Percentiles rank a stretch among this genome's conserved stretches.
Conservation (phyloP, 352 stramenopile genomes). For the Phytophthora niederhauseri region DNA sequence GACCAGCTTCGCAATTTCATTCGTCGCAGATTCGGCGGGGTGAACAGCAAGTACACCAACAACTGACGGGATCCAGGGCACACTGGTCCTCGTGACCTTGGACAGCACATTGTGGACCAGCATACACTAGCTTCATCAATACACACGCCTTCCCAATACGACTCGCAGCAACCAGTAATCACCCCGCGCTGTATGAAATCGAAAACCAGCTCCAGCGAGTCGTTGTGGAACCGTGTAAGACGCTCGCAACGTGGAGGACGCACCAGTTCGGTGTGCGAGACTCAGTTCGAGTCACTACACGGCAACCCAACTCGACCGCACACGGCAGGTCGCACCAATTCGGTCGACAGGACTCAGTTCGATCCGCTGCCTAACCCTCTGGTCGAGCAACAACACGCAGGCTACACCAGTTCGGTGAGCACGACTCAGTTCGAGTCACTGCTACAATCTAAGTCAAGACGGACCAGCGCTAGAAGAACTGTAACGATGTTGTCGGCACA, state of each 20-base stretch:
- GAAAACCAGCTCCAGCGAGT: too few species aligned
- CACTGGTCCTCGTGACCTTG: too few species aligned
- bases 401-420: neutral
- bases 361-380: neutral
- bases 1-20: neutral
- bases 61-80: neutral
- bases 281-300: neutral
- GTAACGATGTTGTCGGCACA: neutral
- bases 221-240: neutral
- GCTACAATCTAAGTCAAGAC: too few species aligned
- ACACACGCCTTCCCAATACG: too few species aligned
- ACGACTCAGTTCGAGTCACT: neutral
- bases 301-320: neutral
- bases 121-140: too few species aligned
- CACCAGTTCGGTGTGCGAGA: neutral
- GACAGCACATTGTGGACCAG: too few species aligned
- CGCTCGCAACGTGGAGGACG: neutral
- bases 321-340: neutral
- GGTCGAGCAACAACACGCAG: neutral
- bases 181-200: too few species aligned
- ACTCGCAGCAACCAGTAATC: too few species aligned
- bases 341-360: neutral
- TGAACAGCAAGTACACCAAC: constrained; percentile 1
- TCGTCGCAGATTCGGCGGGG: neutral
- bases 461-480: too few species aligned